Conservation (phyloP, 164 flowering plant genomes). For the Sedum album region DNA sequence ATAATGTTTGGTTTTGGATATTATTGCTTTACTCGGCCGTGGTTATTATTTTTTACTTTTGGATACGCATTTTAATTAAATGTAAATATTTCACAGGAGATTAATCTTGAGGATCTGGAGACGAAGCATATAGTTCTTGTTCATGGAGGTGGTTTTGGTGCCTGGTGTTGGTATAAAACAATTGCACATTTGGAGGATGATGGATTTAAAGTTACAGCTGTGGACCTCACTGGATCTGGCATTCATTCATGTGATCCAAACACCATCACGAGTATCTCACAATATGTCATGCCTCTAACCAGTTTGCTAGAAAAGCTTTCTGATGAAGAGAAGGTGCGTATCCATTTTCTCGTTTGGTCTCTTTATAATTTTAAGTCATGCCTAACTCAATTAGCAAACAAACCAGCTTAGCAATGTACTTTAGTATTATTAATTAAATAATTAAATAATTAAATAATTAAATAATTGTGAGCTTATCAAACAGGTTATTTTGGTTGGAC, state of each 20-base stretch:
- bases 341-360: conserved; percentile 5
- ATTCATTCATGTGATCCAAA: conserved; percentile 71
- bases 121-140: conserved; percentile 78
- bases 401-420: not conserved
- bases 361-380: not conserved
- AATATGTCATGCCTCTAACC: conserved; percentile 77
- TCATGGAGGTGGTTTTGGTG: conserved; percentile 99
- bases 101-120: conserved; percentile 59
- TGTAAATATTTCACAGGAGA: conserved; percentile 28
- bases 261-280: conserved; percentile 62
- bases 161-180: conserved; percentile 99
- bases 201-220: conserved; percentile 77
- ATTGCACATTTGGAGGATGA: conserved; percentile 80
- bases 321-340: conserved; percentile 65
- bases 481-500: conserved; percentile 78
- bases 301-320: conserved; percentile 57
- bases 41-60: no score
- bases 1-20: no score
- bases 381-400: not conserved
- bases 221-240: conserved; percentile 89
- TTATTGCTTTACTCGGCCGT: no score
- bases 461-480: not conserved
- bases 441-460: no score
- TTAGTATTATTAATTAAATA: no score
- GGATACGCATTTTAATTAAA: no score